Conservation (phyloP, 2,329 filamentous ascomycete species). For the Didymella glomerata region DNA sequence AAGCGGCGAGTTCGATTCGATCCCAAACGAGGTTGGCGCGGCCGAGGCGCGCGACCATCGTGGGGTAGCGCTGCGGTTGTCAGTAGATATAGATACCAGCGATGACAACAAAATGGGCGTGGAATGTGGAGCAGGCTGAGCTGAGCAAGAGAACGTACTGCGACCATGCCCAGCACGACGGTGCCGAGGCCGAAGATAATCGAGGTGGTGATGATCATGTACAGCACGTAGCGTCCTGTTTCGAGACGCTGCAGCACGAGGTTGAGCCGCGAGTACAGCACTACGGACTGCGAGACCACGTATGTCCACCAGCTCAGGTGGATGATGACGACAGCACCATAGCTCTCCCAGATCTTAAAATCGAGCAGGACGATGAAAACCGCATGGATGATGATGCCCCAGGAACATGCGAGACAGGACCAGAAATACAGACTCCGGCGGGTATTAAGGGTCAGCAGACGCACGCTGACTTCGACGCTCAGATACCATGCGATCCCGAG, state of each 20-base stretch:
- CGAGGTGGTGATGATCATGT: slow-evolving; percentile 64
- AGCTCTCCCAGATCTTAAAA: slow-evolving; percentile 54
- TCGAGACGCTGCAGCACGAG: slow-evolving; percentile 57
- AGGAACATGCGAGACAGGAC: slow-evolving; percentile 42
- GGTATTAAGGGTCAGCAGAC: slow-evolving; percentile 49
- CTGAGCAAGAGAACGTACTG: slow-evolving; percentile 42
- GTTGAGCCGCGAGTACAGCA: slow-evolving; percentile 69
- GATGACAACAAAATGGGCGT: no score
- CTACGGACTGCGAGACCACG: slow-evolving; percentile 67
- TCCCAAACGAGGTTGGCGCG: slow-evolving; percentile 43
- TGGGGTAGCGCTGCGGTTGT: slow-evolving; percentile 27
- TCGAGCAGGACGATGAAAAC: slow-evolving; percentile 54
- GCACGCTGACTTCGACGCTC: slow-evolving; percentile 54
- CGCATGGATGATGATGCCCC: slow-evolving; percentile 51
- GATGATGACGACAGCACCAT: slow-evolving; percentile 52
- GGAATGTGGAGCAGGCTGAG: no score
- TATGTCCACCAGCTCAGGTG: slow-evolving; percentile 65
- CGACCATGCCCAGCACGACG: slow-evolving; percentile 61
- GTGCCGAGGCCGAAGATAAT: slow-evolving; percentile 62
- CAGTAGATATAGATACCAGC: slow-evolving; percentile 6
- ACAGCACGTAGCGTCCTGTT: slow-evolving; percentile 53
- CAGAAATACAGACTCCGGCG: slow-evolving; percentile 59
- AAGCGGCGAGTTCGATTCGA: slow-evolving; percentile 52
- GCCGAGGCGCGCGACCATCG: slow-evolving; percentile 21
- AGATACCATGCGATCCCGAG: slow-evolving; percentile 45